Base-by-base conservation (phyloP, 345 rosid genomes). In the Nasturtium officinale region DNA sequence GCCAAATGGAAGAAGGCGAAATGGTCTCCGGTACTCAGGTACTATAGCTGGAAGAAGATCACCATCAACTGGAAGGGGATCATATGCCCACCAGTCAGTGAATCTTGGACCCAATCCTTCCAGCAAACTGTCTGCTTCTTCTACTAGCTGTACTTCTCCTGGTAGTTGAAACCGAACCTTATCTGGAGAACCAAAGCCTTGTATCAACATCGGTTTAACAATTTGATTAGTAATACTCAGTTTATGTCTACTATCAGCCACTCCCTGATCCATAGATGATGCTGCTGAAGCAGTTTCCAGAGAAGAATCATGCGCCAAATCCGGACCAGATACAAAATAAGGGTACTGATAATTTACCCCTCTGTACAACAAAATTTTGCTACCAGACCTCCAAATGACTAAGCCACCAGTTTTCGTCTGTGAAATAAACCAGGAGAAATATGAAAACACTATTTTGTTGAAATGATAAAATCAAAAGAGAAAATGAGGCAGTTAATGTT, bases 361-460 rank as follows among this genome's bases (percentile, higher is more conserved):
- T 65, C 97, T 89, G 62, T 91, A 91, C 79, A 94, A 79, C 63
- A 89, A 76, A 71, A 94, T 83, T 72, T 87, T 91, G 81, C 88
- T 79, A 76, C 98, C 98, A n/a, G 91, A 81, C 77, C 98, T 85
- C 98, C 97, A 91, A 63, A 94, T 86, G 42, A 91, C 98, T 81
- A 91, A 57, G 28, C 97, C 98, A 61, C 98, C 96, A n/a, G 97
- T 94, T 82, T 88, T 94, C 30, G 86, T 87, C 97, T 91, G 87
- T 69, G 71, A 77, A 67, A 23, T 67, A 63, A 57, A 48, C 55
- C 67, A 71, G 48, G 16, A 26, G 48, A 69, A 53, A 62, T 15
- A 42, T 29, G 62, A 37, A 37, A 10, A 37, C 13, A 37, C 12
- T 2, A 9, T 9, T 38, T 38, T 11, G 5, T 40, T 10, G 15